Percentiles rank a stretch among this genome's conserved stretches.
Evolutionary conservation across 176 grass and related monocot species (phyloP).

Genomic region (Aegilops umbellulata): DNA sequence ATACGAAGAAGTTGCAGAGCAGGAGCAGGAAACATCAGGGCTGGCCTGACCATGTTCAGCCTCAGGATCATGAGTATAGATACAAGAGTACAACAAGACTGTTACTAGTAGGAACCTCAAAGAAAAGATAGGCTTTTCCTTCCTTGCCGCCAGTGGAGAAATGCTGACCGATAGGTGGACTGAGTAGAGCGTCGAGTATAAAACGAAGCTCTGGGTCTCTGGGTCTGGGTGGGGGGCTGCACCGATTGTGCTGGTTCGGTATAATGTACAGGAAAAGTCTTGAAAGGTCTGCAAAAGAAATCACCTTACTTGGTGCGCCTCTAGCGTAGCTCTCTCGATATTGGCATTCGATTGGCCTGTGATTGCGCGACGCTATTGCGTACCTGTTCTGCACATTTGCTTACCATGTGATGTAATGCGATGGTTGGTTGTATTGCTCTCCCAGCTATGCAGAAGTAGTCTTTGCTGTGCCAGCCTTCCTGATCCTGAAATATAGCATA

Average conservation of each 20-base stretch:
- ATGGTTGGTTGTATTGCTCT: not conserved
- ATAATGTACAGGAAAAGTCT: slow-evolving; percentile 26
- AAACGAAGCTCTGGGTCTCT: slow-evolving; percentile 12
- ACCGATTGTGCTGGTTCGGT: not conserved
- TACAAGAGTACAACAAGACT: slow-evolving; percentile 16
- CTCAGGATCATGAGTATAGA: slow-evolving; percentile 40
- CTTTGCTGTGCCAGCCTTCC: not conserved
- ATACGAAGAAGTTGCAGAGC: slow-evolving; percentile 35
- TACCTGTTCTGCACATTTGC: not conserved
- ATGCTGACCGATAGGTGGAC: not conserved
- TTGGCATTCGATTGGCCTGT: slow-evolving; percentile 2
- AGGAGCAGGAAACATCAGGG: slow-evolving; percentile 41
- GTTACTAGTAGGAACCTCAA: slow-evolving; percentile 28
- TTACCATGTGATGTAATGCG: not conserved
- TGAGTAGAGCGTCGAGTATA: not conserved
- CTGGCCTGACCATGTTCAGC: slow-evolving; percentile 31
- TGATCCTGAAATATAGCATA: not conserved
- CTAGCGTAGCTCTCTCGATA: slow-evolving; percentile 10
- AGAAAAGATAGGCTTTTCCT: slow-evolving; percentile 28
- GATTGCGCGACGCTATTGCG: not conserved
- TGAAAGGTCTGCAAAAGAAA: not conserved
- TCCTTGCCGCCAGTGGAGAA: not conserved
- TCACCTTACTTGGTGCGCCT: slow-evolving; percentile 30
- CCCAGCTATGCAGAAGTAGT: not conserved
- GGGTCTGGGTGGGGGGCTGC: not conserved